Evolutionary conservation across 345 rosid genomes (phyloP), one percentile per base, ranked within the genome.

Genomic region (Carallia brachiata): DNA sequence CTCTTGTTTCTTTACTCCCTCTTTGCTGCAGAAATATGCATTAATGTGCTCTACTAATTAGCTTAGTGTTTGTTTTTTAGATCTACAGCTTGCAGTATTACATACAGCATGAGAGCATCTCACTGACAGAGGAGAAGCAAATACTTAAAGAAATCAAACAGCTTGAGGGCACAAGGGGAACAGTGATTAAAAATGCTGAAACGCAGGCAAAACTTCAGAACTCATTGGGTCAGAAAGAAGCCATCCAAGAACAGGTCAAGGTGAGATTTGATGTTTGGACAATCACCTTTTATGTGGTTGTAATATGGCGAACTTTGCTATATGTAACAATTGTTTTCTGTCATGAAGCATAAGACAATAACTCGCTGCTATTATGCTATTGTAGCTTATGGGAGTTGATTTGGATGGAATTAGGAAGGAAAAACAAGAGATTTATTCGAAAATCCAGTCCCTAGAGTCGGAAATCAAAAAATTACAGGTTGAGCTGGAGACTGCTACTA

Each of bases 81-180:
- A 96, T 92, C 68, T 79, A 75, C 80, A 83, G 93, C 76, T 85
- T 79, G 78, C 84, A 90, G 47, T 96, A 89, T 62, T 90, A 85
- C 67, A 92, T 96, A 58, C 94, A 92, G 75, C 99, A 96, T 62
- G 97, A 92, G 73, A 92, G 98, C 86, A 92, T 92, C 73, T 78
- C 96, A 6, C 69, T 96, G 75, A 52, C 91, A 0, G 98, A 96
- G 85, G 99, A 96, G 86, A 96, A 96, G 83, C 90, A 96, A 82
- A 37, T 90, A 60, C 90, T 96, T 47, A 88, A 82, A 81, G 98
- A 96, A 80, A 86, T 96, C 74, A 90, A 87, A 78, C 97, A 75
- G 79, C 91, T 96, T 62, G 98, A 92, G 79, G 92, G 89, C 52
- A 96, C 99, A 52, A 86, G 99, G 84, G 96, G 87, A 17, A 88